A percentile compares a stretch with the other conserved stretches of the same genome.
Evolutionary conservation across 1,139 yeast genomes (phyloP).

Genomic region (Suhomyces bokatorum): DNA sequence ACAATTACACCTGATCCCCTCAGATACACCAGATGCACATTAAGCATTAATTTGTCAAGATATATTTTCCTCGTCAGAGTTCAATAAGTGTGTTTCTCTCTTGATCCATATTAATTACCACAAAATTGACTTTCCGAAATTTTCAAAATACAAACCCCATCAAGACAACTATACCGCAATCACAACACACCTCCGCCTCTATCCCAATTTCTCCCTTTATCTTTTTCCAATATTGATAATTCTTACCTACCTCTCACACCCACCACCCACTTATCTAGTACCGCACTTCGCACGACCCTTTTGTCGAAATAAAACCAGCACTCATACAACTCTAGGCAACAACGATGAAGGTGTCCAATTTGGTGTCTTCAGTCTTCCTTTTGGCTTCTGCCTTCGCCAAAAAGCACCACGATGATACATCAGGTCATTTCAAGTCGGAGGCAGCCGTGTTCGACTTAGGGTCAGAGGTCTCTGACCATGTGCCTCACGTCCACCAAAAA

Average conservation of each 20-base stretch:
- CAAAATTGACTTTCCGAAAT: not conserved
- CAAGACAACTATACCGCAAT: not conserved
- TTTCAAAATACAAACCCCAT: not conserved
- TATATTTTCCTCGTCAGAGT: too few relatives aligned
- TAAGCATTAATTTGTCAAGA: too few relatives aligned
- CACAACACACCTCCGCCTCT: too few relatives aligned
- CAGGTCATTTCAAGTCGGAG: constrained; percentile 1
- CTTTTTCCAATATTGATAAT: too few relatives aligned
- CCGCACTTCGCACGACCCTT: constrained; percentile 14
- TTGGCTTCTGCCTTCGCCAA: constrained; percentile 6
- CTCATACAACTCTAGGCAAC: not conserved
- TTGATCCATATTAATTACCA: not conserved
- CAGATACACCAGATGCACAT: too few relatives aligned
- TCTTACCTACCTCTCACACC: not conserved
- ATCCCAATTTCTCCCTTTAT: too few relatives aligned
- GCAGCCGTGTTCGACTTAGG: constrained; percentile 24
- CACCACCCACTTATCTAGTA: not conserved
- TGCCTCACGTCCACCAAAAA: constrained; percentile 16
- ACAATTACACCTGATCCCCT: too few relatives aligned
- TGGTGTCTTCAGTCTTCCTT: constrained; percentile 11
- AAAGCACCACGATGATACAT: constrained; percentile 1
- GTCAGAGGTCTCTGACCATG: constrained; percentile 8
- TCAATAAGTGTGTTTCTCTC: too few relatives aligned
- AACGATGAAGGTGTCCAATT: constrained; percentile 10
- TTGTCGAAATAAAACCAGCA: constrained; percentile 6